Conservation (phyloP, 2,329 filamentous ascomycete species). For the Canariomyces notabilis region DNA sequence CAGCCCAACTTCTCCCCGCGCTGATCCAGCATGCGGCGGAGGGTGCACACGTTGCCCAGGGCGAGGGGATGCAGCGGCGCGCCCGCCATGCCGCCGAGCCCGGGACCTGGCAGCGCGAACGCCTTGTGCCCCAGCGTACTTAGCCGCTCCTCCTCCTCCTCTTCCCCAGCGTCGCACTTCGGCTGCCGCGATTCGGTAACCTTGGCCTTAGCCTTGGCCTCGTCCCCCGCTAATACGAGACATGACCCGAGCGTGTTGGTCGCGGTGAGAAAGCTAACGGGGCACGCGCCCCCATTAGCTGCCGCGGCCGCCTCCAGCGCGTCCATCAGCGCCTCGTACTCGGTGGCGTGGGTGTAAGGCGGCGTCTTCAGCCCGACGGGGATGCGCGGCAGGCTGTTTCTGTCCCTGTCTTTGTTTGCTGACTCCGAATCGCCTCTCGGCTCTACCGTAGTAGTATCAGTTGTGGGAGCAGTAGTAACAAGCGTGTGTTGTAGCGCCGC, state of each 20-base stretch:
- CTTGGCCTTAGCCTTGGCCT: too few relatives aligned
- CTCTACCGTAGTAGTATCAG: too few relatives aligned
- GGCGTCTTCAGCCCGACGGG: slow-evolving; percentile 66
- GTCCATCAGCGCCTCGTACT: slow-evolving; percentile 54
- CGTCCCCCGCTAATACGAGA: slow-evolving; percentile 54
- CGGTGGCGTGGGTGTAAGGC: slow-evolving; percentile 65
- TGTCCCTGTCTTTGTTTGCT: too few relatives aligned
- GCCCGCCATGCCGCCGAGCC: slow-evolving; percentile 68
- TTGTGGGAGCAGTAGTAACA: not conserved
- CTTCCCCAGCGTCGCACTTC: not conserved
- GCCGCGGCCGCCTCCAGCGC: slow-evolving; percentile 40
- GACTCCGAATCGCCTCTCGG: too few relatives aligned
- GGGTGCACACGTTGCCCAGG: slow-evolving; percentile 67
- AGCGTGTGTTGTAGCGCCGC: slow-evolving; percentile 37
- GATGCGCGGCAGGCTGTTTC: slow-evolving; percentile 23
- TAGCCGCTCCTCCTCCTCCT: not conserved
- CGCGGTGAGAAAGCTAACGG: slow-evolving; percentile 64
- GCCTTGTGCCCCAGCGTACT: not conserved
- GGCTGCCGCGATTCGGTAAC: too few relatives aligned
- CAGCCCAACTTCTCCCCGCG: slow-evolving; percentile 35
- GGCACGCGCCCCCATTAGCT: slow-evolving; percentile 29
- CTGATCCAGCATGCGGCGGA: slow-evolving; percentile 55
- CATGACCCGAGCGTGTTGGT: slow-evolving; percentile 69
- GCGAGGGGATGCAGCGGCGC: slow-evolving; percentile 67
- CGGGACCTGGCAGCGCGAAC: slow-evolving; percentile 44